These are phyloP conservation scores for Actinomortierella ambigua DNA, from an alignment of 371 early-diverging fungal genomes.

Conservation along the genomic window DNA sequence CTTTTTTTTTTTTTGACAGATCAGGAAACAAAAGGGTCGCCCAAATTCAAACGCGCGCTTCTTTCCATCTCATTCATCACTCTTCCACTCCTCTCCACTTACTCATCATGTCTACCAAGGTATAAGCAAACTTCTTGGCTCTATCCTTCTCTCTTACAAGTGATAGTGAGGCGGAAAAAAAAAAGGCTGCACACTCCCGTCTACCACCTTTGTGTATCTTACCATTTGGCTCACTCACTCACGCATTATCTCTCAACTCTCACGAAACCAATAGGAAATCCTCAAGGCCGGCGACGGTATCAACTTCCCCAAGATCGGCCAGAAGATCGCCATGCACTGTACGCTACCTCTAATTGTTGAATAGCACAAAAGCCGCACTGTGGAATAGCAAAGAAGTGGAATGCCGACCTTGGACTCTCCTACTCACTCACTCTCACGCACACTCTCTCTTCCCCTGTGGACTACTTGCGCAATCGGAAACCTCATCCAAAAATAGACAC, in stretches of 20 bases:
- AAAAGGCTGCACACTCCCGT: too few species aligned
- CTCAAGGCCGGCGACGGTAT: conserved; percentile 73
- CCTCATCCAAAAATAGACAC: conserved; percentile 6
- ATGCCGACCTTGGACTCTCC: too few species aligned
- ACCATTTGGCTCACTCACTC: background rate
- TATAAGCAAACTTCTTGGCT: conserved; percentile 1
- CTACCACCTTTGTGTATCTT: too few species aligned
- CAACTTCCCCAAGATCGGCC: conserved; percentile 87
- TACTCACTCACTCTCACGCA: background rate
- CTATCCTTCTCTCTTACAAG: conserved; percentile 5
- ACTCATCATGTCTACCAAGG: too few species aligned
- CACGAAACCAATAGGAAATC: conserved; percentile 27
- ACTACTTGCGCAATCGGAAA: too few species aligned
- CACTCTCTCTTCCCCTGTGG: too few species aligned
- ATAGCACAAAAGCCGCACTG: conserved; percentile 9
- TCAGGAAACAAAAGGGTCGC: too few species aligned
- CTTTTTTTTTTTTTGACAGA: too few species aligned
- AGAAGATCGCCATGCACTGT: conserved; percentile 76
- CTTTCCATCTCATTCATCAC: too few species aligned
- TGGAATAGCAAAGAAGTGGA: conserved; percentile 5
- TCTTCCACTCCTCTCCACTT: too few species aligned
- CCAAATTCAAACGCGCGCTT: too few species aligned
- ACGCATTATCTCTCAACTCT: background rate
- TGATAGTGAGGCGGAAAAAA: too few species aligned
- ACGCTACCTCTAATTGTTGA: conserved; percentile 54